Base-by-base conservation (phyloP, 2,329 filamentous ascomycete genomes). In the Alternaria burnsii region DNA sequence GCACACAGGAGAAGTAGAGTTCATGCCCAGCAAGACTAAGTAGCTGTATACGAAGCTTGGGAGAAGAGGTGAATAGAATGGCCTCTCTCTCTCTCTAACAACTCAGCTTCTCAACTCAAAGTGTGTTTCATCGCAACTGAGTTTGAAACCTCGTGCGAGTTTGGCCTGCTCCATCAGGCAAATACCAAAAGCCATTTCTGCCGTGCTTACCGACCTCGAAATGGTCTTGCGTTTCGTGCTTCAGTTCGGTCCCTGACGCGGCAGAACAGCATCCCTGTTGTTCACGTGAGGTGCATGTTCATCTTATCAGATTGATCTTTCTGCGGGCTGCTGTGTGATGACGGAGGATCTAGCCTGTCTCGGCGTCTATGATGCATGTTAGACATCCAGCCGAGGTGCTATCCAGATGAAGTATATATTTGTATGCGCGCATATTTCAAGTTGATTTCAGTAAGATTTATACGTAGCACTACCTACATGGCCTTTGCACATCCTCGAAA, bases 291-390 rank as follows among this genome's bases (percentile, higher is more conserved):
- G 40, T 55, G 32, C 36, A 42, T 24, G 18, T 64, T 67, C 62
- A 71, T 72, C 70, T 72, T 71, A 74, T 74, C 69, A 67, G 71
- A 66, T 65, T 42, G 57, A 48, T 50, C 38, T 52, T 16, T 6
- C 7, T 28, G 12, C 18, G 24, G 12, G 20, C n/a, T 44, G 44
- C 14, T n/a, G 50, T n/a, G 50, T 47, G 9, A 4, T 10, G n/a
- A 47, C 63, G 62, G 66, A 64, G 57, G 62, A 71, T 69, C 67
- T 71, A 68, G 65, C 67, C 52, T 32, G 28, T 48, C 56, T 55
- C 9, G 56, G 53, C 51, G 61, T 51, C 54, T 16, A 36, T 34
- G 58, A 61, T 61, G 58, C 58, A 36, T 40, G 32, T 11, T 16
- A n/a, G 32, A 47, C 43, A 20, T 47, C 1, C 28, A 14, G 20